These are phyloP conservation scores for Mycena vulgaris DNA, from an alignment of 768 basidiomycete species.

Conservation along the genomic window DNA sequence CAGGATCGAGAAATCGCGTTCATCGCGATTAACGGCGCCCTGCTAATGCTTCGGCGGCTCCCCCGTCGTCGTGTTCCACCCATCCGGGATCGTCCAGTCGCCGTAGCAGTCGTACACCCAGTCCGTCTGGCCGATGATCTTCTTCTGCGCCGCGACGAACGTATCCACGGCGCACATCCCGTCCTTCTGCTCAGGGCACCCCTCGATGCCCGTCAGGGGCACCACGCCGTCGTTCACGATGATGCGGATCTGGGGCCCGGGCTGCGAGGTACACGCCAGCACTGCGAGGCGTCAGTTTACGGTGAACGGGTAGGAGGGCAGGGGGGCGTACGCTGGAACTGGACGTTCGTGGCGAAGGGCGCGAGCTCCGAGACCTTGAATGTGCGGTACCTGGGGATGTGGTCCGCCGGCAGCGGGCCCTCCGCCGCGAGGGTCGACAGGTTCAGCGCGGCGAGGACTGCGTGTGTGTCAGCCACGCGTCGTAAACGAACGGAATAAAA, in stretches of 20 bases:
- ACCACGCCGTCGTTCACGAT: conserved; percentile 92
- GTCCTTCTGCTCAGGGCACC: conserved; percentile 79
- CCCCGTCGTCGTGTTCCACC: conserved; percentile 87
- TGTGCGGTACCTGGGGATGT: conserved; percentile 74
- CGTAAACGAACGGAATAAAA: background rate
- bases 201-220: conserved; percentile 83
- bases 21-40: background rate
- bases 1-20: background rate
- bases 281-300: conserved; percentile 60
- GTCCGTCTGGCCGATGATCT: conserved; percentile 75
- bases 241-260: conserved; percentile 78
- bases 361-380: conserved; percentile 85
- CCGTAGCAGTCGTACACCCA: conserved; percentile 85
- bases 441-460: conserved; percentile 90
- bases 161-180: conserved; percentile 84
- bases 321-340: conserved; percentile 81
- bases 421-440: conserved; percentile 77
- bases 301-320: background rate
- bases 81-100: conserved; percentile 80
- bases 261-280: conserved; percentile 68
- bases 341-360: conserved; percentile 91
- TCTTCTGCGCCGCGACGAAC: conserved; percentile 80
- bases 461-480: conserved; percentile 15
- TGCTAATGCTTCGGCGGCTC: conserved; percentile 60
- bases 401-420: conserved; percentile 85